Percentiles rank a stretch among this genome's conserved stretches.
Conservation (phyloP, 441 rosid species). For the Pelargonium exstipulatum region DNA sequence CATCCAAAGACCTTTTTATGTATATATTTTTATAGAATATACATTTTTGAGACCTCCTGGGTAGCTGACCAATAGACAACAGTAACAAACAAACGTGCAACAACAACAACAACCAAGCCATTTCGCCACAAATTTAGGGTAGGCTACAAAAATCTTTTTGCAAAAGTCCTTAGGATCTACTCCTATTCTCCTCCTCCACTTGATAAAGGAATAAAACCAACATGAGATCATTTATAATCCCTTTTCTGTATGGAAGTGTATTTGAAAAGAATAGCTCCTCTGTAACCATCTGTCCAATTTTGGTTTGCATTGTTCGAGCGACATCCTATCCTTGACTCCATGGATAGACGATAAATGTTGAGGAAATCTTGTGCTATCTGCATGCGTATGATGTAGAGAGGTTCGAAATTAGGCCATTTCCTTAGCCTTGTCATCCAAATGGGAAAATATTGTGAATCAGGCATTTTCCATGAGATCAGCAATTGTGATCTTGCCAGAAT, state of each 20-base stretch:
- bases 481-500: background rate
- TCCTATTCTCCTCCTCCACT: too few species aligned
- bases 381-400: constrained; percentile 15
- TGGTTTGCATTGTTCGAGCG: background rate
- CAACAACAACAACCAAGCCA: background rate
- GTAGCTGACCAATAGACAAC: background rate
- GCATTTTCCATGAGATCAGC: constrained; percentile 13
- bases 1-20: background rate
- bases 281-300: background rate
- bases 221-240: background rate
- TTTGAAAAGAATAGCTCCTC: constrained; percentile 2
- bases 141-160: too few species aligned
- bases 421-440: background rate
- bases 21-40: constrained; percentile 3
- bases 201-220: background rate
- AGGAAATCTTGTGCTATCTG: constrained; percentile 3
- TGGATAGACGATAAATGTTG: constrained; percentile 3
- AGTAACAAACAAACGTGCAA: background rate
- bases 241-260: background rate
- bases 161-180: too few species aligned
- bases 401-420: constrained; percentile 9
- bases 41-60: constrained; percentile 6
- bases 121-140: too few species aligned
- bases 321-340: background rate
- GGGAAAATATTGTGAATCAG: constrained; percentile 19